phyloP scores from a whole-genome alignment of 1,284 basidiomycete species.

The Chondrostereum purpureum region DNA sequence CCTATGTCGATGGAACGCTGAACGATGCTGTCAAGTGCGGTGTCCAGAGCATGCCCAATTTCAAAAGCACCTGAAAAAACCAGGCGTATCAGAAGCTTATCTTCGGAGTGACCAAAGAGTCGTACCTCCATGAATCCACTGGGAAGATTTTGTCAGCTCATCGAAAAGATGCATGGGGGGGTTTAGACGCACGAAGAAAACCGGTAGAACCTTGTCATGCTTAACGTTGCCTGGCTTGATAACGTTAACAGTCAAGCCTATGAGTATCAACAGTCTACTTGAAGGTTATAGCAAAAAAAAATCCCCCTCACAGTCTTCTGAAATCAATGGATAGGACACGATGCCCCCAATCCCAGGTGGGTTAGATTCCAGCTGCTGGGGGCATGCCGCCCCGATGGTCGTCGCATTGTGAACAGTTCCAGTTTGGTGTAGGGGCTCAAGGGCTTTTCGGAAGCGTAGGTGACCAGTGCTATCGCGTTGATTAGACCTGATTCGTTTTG shows the following conservation, averaged over 20 bases:
- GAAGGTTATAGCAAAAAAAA: not conserved
- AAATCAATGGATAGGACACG: not conserved
- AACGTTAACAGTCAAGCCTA: constrained; percentile 1
- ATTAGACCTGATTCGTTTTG: not conserved
- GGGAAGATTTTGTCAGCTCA: not conserved
- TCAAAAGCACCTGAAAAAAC: constrained; percentile 2
- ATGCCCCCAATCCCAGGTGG: not conserved
- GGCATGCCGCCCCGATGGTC: constrained; percentile 11
- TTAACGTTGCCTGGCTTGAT: not conserved
- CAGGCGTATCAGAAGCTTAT: not conserved
- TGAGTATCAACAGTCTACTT: not conserved
- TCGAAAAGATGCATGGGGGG: not conserved
- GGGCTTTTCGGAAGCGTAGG: constrained; percentile 12
- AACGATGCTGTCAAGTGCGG: constrained; percentile 27
- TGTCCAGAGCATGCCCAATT: not conserved
- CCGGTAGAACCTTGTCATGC: not conserved
- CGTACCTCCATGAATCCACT: constrained; percentile 2
- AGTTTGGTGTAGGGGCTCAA: constrained; percentile 3
- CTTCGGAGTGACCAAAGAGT: not conserved
- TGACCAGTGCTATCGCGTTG: constrained; percentile 5
- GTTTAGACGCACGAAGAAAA: not conserved
- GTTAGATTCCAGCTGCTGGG: constrained; percentile 7
- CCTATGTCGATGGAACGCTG: constrained; percentile 18
- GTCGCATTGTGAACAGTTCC: constrained; percentile 7
- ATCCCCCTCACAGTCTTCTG: not conserved